Conservation (phyloP, 2,329 filamentous ascomycete species). For the Claviceps capensis region DNA sequence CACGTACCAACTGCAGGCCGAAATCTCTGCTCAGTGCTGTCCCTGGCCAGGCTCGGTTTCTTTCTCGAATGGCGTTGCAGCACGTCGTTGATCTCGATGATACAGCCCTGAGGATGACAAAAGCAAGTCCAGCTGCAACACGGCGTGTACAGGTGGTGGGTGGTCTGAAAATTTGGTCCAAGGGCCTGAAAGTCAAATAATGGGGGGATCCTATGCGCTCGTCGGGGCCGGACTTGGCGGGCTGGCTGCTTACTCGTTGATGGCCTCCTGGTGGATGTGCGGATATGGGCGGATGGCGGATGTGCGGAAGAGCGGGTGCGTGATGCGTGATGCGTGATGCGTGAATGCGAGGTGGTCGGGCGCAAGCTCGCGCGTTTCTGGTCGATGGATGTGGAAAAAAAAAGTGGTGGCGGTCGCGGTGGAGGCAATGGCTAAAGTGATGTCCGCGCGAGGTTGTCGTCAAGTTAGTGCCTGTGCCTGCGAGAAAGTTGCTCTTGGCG, state of each 20-base stretch:
- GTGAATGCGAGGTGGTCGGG: not conserved
- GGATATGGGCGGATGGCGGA: not conserved
- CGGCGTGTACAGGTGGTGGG: not conserved
- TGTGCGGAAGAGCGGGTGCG: not conserved
- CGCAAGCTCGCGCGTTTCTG: not conserved
- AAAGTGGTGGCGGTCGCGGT: not conserved
- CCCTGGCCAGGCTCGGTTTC: not conserved
- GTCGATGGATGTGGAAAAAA: not conserved
- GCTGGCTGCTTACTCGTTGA: not conserved
- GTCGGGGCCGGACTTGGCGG: constrained; percentile 1
- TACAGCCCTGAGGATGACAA: not conserved
- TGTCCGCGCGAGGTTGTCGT: not conserved
- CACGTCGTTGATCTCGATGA: not conserved
- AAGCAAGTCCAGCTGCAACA: not conserved
- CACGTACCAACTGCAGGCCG: constrained; percentile 5
- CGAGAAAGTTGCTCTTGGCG: not conserved
- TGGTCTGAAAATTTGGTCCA: not conserved
- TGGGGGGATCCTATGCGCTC: constrained; percentile 3
- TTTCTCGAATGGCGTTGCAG: not conserved
- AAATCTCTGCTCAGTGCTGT: not conserved
- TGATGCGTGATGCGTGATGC: not conserved
- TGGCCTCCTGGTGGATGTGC: not conserved
- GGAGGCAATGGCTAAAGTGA: not conserved
- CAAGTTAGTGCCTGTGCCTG: not conserved
- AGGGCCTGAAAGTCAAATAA: not conserved